These are phyloP conservation scores for Lachancea fermentati DNA, from an alignment of 805 yeast species.

Conservation along the genomic window DNA sequence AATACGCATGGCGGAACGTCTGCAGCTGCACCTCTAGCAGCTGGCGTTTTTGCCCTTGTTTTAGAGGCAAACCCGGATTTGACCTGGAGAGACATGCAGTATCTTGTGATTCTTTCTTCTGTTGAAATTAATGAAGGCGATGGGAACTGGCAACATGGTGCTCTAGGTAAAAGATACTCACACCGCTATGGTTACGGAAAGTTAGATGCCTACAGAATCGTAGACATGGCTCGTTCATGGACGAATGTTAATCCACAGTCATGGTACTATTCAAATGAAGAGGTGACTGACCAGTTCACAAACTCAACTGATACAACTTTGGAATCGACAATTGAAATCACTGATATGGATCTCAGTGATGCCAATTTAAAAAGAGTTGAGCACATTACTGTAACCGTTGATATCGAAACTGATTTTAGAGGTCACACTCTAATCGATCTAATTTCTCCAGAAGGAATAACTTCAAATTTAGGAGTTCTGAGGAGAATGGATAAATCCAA, in stretches of 20 bases:
- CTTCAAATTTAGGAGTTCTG: conserved; percentile 65
- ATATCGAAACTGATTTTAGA: conserved; percentile 56
- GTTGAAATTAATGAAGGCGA: conserved; percentile 61
- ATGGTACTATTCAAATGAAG: conserved; percentile 55
- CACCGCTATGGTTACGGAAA: conserved; percentile 91
- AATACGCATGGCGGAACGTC: conserved; percentile 90
- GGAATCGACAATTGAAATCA: conserved; percentile 41
- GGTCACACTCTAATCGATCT: conserved; percentile 66
- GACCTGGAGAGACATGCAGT: conserved; percentile 95
- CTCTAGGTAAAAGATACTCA: conserved; percentile 64
- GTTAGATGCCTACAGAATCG: conserved; percentile 74
- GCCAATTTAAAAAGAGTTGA: conserved; percentile 70
- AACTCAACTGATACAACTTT: conserved; percentile 23
- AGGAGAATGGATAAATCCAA: conserved; percentile 53
- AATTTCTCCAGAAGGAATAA: conserved; percentile 68
- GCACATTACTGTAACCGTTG: conserved; percentile 79
- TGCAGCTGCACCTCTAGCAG: conserved; percentile 98
- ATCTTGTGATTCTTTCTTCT: conserved; percentile 67
- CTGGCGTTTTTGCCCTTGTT: conserved; percentile 86
- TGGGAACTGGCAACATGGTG: conserved; percentile 68
- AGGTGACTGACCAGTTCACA: conserved; percentile 29
- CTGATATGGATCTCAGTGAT: conserved; percentile 41
- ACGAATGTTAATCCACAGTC: conserved; percentile 86
- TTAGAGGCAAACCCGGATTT: conserved; percentile 78
- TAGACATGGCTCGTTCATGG: conserved; percentile 69